Conservation (phyloP, 176 grass and related monocot species). For the Avena atlantica region DNA sequence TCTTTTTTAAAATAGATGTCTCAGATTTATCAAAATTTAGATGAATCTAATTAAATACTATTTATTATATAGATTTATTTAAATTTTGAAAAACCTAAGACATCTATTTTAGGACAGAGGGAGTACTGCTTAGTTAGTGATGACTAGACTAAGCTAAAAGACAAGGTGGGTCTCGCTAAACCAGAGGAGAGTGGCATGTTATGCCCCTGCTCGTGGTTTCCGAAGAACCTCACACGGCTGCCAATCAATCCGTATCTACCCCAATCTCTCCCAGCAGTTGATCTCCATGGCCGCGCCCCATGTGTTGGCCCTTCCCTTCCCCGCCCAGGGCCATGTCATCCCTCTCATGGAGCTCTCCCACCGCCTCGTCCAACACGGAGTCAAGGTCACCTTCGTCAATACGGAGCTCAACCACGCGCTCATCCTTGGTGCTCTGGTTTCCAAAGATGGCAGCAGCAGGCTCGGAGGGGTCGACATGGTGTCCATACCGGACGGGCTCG, state of each 20-base stretch:
- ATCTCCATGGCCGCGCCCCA: conserved; percentile 43
- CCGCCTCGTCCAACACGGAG: conserved; percentile 48
- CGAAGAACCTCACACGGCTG: background rate
- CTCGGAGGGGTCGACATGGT: conserved; percentile 59
- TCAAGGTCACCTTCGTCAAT: conserved; percentile 61
- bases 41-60: no score
- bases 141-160: background rate
- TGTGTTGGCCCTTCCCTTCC: conserved; percentile 48
- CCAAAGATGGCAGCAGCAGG: background rate
- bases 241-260: background rate
- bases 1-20: no score
- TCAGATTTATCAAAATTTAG: no score
- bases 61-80: no score
- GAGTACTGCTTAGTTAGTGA: background rate
- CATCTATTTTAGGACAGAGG: no score
- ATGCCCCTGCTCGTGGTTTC: background rate
- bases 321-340: conserved; percentile 62
- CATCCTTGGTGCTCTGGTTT: conserved; percentile 32
- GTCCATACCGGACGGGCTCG: conserved; percentile 65
- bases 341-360: conserved; percentile 67
- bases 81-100: no score
- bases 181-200: background rate
- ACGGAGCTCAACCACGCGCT: conserved; percentile 45
- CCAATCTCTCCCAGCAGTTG: background rate
- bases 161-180: background rate